Evolutionary conservation across 2,329 filamentous ascomycete genomes (phyloP), one percentile per base, ranked within the genome.

Genomic region (Microsporum audouinii): DNA sequence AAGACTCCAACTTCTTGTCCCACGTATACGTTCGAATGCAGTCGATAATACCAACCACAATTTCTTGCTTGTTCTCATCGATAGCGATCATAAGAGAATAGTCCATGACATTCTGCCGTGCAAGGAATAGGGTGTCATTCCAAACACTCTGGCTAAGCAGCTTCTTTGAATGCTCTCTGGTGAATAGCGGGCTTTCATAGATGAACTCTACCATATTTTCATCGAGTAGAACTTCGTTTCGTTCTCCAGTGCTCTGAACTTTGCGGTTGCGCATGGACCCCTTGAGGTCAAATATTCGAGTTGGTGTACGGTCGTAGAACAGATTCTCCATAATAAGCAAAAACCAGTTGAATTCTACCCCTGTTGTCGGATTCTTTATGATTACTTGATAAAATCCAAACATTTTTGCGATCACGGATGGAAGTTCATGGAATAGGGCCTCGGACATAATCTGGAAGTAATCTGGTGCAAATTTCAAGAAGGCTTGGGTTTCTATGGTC

Each of bases 121-220:
- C 91, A 59, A 99, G 77, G 77, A 97, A 99, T 33, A 99, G 79
- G 0, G 95, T 99, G 71, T 99, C 95, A 71, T 99, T 99, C 86
- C 91, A 97, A 1, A 99, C 91, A 7, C 89, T 94, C 59, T 89
- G 88, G 64, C 90, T 85, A 36, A 99, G 83, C 10, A 97, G 81
- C 72, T 95, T 96, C 78, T 96, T 96, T 29, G 90, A 92, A 75
- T 99, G 92, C 73, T 99, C 94, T 55, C 95, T 85, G 7, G 92
- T 88, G 72, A 99, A 99, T 14, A 99, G 81, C 0, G 94, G 95
- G 1, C 89, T 95, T 72, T 99, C 94, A 69, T 96, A 99, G 65
- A 99, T 97, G 72, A 95, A 97, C 72, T 99, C 95, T 7, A 99
- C 94, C 82, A 99, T 94, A 75, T 99, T 99, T 71, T 99, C 95